Evolutionary conservation across 345 rosid species (phyloP), one percentile per base, ranked within the genome.

Genomic region (Clarkia xantiana): DNA sequence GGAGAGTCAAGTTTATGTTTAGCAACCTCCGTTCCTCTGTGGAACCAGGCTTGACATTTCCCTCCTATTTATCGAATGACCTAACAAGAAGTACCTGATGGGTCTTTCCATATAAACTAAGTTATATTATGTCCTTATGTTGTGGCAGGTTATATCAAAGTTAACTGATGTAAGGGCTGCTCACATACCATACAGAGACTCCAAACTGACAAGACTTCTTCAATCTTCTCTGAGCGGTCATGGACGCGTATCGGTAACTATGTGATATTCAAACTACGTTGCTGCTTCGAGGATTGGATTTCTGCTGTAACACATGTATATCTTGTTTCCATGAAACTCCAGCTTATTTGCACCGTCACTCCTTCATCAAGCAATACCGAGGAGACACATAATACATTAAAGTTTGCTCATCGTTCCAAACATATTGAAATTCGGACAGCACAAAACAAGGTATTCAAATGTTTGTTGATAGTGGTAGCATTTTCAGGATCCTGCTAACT

Each of bases 301-400:
- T 34, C 9, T 49, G 9, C 16, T 14, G n/a, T 7, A 49, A 14
- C 41, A n/a, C 53, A 25, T 48, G 51, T 49, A 25, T 13, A 49
- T 29, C 18, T 29, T 9, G 16, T 29, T 34, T 13, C 17, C 53
- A 11, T 47, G 68, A 70, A 61, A 61, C 56, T 70, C 65, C 81
- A 91, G 98, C 98, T 91, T 63, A 86, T 91, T 67, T 91, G 98
- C 73, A 86, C 94, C 14, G 87, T 91, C 58, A 91, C 98, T 62
- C 98, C 98, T 56, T 80, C 98, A 39, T 84, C 90, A 51, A 86
- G 96, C 70, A 91, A 71, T 71, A 76, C 86, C 2, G 99, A 93
- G 71, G 99, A 93, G 79, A 86, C 99, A 25, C 96, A 93, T 56
- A 93, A 93, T 72, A 93, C 99, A 34, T 65, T 93, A 65, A 93